Conservation (phyloP, 306 rosid genomes). For the Acacia melanoxylon region DNA sequence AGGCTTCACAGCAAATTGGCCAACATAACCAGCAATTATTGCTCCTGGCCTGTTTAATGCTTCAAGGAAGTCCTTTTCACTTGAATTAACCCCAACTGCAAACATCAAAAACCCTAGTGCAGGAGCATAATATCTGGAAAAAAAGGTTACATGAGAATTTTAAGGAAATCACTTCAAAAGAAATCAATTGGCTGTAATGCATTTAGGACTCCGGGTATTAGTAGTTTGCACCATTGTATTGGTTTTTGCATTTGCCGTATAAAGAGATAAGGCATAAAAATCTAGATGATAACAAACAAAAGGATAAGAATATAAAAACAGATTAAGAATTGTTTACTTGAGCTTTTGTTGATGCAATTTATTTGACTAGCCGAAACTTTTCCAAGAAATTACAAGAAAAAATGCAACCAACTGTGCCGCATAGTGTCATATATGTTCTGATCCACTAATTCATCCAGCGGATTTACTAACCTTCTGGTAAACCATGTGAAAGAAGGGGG, state of each 20-base stretch:
- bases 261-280: conserved; percentile 14
- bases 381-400: neutral
- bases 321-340: neutral
- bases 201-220: conserved; percentile 4
- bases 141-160: neutral
- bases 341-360: conserved; percentile 23
- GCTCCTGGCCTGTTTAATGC: conserved; percentile 81
- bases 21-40: conserved; percentile 77
- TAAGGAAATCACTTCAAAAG: neutral
- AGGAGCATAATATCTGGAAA: conserved; percentile 87
- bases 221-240: conserved; percentile 25
- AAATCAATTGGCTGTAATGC: neutral
- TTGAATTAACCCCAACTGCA: conserved; percentile 96
- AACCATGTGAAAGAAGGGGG: conserved; percentile 97
- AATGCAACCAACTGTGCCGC: conserved; percentile 1
- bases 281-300: conserved; percentile 10
- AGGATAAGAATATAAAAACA: neutral
- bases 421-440: neutral
- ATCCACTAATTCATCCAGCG: conserved; percentile 34
- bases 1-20: conserved; percentile 83
- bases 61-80: conserved; percentile 82
- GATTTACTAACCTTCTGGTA: conserved; percentile 70
- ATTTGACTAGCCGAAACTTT: conserved; percentile 2
- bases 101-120: conserved; percentile 97
- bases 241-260: conserved; percentile 23